These are phyloP conservation scores for Styphnolobium japonicum DNA, from an alignment of 306 rosid genomes.

Conservation along the genomic window DNA sequence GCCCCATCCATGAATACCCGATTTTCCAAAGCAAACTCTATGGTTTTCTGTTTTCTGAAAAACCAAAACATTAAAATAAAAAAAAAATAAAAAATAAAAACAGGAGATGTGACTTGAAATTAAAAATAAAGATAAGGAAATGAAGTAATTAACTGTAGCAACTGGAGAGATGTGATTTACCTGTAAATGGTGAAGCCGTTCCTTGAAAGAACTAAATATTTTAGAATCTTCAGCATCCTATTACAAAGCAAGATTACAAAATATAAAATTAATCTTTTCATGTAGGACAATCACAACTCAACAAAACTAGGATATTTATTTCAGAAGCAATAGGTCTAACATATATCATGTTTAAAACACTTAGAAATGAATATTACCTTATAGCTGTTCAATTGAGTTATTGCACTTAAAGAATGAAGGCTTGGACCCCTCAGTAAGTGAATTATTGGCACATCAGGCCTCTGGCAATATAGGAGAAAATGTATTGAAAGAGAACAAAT, in stretches of 20 bases:
- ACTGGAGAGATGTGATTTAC: constrained; percentile 39
- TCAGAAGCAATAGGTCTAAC: constrained; percentile 6
- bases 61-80: constrained; percentile 10
- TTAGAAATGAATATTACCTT: constrained; percentile 46
- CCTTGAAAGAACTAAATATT: constrained; percentile 76
- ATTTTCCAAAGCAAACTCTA: constrained; percentile 89
- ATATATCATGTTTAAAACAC: background rate
- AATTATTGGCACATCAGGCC: constrained; percentile 55
- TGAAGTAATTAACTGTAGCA: background rate
- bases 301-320: constrained; percentile 1
- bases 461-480: constrained; percentile 47
- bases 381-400: constrained; percentile 49
- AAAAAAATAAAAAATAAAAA: background rate
- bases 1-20: constrained; percentile 99
- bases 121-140: background rate
- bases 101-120: background rate
- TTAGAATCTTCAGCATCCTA: constrained; percentile 69
- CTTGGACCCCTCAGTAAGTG: constrained; percentile 71
- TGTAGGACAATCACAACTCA: constrained; percentile 13
- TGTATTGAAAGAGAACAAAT: constrained; percentile 12
- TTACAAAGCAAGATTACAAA: constrained; percentile 28
- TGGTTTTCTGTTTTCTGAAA: constrained; percentile 73
- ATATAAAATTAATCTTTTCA: constrained; percentile 18
- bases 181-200: constrained; percentile 76
- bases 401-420: constrained; percentile 64